Evolutionary conservation across 148 eudicot genomes (phyloP).

Genomic region (Beta vulgaris): DNA sequence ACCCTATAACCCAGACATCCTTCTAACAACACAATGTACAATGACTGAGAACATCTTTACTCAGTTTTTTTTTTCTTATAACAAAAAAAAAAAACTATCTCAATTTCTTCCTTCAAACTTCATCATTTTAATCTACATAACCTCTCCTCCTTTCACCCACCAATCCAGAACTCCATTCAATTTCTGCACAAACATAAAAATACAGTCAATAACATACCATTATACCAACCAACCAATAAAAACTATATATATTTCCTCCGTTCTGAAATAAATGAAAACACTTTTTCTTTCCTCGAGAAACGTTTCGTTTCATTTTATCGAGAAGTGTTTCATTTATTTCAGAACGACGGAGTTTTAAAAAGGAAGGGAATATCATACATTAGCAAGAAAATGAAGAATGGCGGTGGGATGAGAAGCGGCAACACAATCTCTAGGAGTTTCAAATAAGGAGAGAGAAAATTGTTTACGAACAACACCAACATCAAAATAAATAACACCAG

Average conservation of each 20-base stretch:
- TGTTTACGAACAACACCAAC: slow-evolving; percentile 88
- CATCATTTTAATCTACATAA: slow-evolving; percentile 26
- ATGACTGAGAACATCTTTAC: slow-evolving; percentile 25
- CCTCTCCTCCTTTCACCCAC: slow-evolving; percentile 23
- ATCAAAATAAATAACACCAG: slow-evolving; percentile 87
- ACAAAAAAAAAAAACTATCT: not conserved
- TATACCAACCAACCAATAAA: not conserved
- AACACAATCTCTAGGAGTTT: slow-evolving; percentile 61
- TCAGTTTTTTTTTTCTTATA: too few relatives aligned
- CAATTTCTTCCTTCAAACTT: slow-evolving; percentile 9
- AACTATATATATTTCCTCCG: too few relatives aligned
- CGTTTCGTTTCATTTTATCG: too few relatives aligned
- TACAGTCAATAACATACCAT: not conserved
- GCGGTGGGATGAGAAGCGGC: slow-evolving; percentile 32
- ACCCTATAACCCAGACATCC: slow-evolving; percentile 12
- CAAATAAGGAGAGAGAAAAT: slow-evolving; percentile 71
- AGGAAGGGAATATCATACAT: slow-evolving; percentile 27
- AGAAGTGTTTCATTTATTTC: too few relatives aligned
- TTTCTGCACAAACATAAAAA: slow-evolving; percentile 17
- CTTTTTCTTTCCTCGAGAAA: too few relatives aligned
- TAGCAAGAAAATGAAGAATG: not conserved
- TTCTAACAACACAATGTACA: slow-evolving; percentile 32
- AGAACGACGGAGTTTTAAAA: too few relatives aligned
- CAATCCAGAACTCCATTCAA: slow-evolving; percentile 28
- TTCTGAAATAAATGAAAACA: too few relatives aligned